Conservation (phyloP, 176 grass and related monocot species). For the Eragrostis curvula region DNA sequence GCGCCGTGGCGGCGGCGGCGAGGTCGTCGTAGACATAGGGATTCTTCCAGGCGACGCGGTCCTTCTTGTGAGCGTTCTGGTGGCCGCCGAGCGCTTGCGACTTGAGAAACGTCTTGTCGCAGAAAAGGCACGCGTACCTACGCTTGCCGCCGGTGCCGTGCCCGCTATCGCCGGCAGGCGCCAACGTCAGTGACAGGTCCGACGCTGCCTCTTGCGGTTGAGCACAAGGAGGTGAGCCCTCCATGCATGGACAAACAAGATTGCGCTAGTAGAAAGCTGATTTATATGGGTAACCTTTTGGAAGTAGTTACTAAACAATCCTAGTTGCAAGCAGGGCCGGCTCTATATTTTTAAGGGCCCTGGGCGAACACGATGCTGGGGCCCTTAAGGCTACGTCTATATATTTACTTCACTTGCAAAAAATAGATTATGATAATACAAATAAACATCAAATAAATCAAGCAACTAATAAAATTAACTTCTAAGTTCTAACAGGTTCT, state of each 20-base stretch:
- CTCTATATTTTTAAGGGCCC: too few relatives aligned
- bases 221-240: neutral
- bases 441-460: too few relatives aligned
- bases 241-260: conserved; percentile 7
- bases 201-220: neutral
- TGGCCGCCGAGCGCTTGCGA: conserved; percentile 74
- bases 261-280: neutral
- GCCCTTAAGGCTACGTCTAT: too few relatives aligned
- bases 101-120: conserved; percentile 72
- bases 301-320: neutral
- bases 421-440: too few relatives aligned
- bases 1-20: too few relatives aligned
- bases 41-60: conserved; percentile 48
- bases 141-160: conserved; percentile 10
- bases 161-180: neutral
- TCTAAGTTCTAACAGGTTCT: too few relatives aligned
- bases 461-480: too few relatives aligned
- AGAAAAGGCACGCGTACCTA: conserved; percentile 68
- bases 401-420: too few relatives aligned
- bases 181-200: conserved; percentile 49
- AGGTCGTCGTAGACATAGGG: conserved; percentile 35
- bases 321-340: neutral
- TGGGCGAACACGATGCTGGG: too few relatives aligned
- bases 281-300: neutral
- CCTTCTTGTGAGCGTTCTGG: conserved; percentile 68